Conservation (phyloP, 2,329 filamentous ascomycete species). For the Trematosphaeria pertusa region DNA sequence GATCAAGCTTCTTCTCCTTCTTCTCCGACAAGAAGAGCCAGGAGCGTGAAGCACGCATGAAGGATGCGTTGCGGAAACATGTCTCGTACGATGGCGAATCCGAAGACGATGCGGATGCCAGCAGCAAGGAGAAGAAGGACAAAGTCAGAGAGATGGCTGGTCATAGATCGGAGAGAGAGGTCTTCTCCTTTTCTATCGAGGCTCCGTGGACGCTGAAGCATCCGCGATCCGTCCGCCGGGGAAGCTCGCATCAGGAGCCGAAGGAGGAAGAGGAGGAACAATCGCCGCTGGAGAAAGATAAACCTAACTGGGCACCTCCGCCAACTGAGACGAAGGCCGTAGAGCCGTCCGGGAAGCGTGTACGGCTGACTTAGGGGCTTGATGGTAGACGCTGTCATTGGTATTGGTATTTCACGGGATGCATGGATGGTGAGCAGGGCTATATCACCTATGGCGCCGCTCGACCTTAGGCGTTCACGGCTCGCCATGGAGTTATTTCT, state of each 20-base stretch:
- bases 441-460: too few relatives aligned
- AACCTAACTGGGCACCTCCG: constrained; percentile 29
- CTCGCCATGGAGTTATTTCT: too few relatives aligned
- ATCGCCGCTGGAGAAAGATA: constrained; percentile 10
- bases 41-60: constrained; percentile 22
- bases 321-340: constrained; percentile 6
- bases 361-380: constrained; percentile 31
- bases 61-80: constrained; percentile 22
- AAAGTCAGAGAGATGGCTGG: constrained; percentile 23
- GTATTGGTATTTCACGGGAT: too few relatives aligned
- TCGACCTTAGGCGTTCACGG: too few relatives aligned
- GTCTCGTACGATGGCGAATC: constrained; percentile 18
- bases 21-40: constrained; percentile 29
- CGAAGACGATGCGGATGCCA: constrained; percentile 11
- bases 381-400: too few relatives aligned
- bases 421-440: too few relatives aligned
- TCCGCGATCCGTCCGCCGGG: constrained; percentile 14
- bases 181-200: constrained; percentile 46
- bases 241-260: not conserved
- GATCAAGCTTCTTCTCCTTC: constrained; percentile 35
- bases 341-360: constrained; percentile 33
- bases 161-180: constrained; percentile 32
- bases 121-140: constrained; percentile 2
- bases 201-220: constrained; percentile 38
- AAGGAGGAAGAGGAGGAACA: constrained; percentile 5